These are phyloP conservation scores for Ehretia macrophylla DNA, from an alignment of 257 asterid genomes.

Conservation along the genomic window DNA sequence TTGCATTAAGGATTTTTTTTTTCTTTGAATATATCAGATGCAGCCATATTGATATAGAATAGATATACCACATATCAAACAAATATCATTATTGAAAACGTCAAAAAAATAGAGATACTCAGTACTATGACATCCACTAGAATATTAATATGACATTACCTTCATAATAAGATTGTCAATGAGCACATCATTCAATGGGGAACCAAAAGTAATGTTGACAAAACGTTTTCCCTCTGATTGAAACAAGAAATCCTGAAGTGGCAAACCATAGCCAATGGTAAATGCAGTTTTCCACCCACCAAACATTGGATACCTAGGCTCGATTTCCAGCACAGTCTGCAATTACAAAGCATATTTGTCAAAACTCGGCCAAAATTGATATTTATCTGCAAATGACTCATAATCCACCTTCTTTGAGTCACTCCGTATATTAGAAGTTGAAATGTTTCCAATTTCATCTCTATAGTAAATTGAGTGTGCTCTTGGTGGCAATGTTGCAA, in stretches of 20 bases:
- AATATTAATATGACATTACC: constrained; percentile 31
- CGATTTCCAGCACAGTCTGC: constrained; percentile 88
- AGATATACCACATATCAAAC: too few relatives aligned
- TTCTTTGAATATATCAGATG: too few relatives aligned
- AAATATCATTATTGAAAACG: neutral
- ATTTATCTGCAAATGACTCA: constrained; percentile 8
- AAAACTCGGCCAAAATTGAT: constrained; percentile 15
- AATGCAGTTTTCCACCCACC: constrained; percentile 99
- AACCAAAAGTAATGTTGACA: constrained; percentile 70
- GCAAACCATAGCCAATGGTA: constrained; percentile 93
- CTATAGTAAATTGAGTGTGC: constrained; percentile 96
- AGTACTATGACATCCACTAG: constrained; percentile 9
- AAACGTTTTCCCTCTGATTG: constrained; percentile 72
- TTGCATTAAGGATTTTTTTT: too few relatives aligned
- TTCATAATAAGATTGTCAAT: constrained; percentile 78
- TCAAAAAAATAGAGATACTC: neutral
- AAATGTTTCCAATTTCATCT: constrained; percentile 95
- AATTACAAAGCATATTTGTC: constrained; percentile 19
- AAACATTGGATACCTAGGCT: constrained; percentile 95
- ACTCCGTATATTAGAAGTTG: constrained; percentile 80
- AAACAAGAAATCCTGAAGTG: constrained; percentile 85
- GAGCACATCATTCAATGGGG: constrained; percentile 76
- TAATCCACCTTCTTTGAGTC: constrained; percentile 67
- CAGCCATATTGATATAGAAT: neutral
- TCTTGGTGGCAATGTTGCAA: constrained; percentile 81